Base-by-base conservation (phyloP, 176 grass and related monocot species). In the Paspalum notatum region DNA sequence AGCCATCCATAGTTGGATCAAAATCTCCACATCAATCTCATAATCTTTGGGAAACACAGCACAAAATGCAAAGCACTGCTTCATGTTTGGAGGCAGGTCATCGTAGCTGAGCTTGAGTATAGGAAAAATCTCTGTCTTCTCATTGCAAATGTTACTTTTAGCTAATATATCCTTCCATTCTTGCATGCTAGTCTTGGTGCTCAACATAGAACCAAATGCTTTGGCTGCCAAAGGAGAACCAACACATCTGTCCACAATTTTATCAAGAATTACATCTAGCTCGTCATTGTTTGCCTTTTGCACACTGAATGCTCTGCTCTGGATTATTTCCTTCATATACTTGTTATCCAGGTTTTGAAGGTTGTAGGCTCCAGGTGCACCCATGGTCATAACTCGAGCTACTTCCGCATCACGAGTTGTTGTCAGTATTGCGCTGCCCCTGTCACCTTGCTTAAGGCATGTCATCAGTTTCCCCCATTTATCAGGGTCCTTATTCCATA, bases 221-320 rank as follows among this genome's bases (percentile, higher is more conserved):
- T 63, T 63, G 61, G 61, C 61, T 9, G 61, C 27, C 27, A 63
- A 63, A 16, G 61, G 61, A 63, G 61, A 63, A 8, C 60, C 60
- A 63, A 2, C 26, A 38, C 60, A 63, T 38, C 60, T 1, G 6
- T 17, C 0, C 2, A 63, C 60, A 63, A 63, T 17, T 6, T 1
- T 16, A 63, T 5, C 6, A 8, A 63, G 0, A 38, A 39, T 16
- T 0, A 1, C 2, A 63, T 38, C 27, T 1, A 17, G 27, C 61
- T 63, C 61, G 0, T 63, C 27, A 39, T 6, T 38, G 0, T 4
- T 63, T 16, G 27, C 6, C 2, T 38, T 63, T 39, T 62, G 24
- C 5, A 21, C 0, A 0, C 18, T 56, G 53, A 56, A 56, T 21
- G 53, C 53, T 21, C 53, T 50, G 16, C 5, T 56, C 1, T 10